Conservation (phyloP, 805 yeast species). For the Lipomyces sp. region DNA sequence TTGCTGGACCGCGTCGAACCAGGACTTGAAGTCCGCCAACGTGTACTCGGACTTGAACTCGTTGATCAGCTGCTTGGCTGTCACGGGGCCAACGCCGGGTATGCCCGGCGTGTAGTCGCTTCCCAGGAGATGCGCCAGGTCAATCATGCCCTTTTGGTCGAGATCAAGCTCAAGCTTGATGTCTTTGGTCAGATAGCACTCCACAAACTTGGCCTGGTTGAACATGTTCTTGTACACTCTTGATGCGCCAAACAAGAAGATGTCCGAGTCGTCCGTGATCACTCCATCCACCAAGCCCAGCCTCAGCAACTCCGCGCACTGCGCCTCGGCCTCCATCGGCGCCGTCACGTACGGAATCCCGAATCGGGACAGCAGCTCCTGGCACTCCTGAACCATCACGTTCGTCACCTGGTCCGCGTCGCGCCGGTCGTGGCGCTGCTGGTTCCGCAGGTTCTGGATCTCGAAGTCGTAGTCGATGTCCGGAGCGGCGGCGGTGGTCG, state of each 20-base stretch:
- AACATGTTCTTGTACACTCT: conserved; percentile 85
- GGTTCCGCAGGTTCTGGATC: conserved; percentile 51
- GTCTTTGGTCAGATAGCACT: conserved; percentile 63
- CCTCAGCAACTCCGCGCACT: conserved; percentile 77
- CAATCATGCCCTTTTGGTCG: conserved; percentile 61
- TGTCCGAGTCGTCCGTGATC: conserved; percentile 96
- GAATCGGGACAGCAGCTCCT: conserved; percentile 77
- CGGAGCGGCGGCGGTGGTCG: neutral
- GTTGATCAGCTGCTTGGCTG: conserved; percentile 84
- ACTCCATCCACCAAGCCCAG: conserved; percentile 86
- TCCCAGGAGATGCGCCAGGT: conserved; percentile 79
- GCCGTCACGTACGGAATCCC: conserved; percentile 95
- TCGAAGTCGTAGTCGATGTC: conserved; percentile 32
- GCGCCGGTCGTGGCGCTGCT: conserved; percentile 64
- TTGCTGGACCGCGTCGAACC: conserved; percentile 54
- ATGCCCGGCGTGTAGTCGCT: conserved; percentile 95
- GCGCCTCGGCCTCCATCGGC: conserved; percentile 99
- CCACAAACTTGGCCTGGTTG: conserved; percentile 88
- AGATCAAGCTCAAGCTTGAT: conserved; percentile 65
- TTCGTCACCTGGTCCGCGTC: conserved; percentile 90
- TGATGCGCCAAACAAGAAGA: conserved; percentile 87
- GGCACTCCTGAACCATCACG: conserved; percentile 84
- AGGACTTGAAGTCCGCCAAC: conserved; percentile 43
- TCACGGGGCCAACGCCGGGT: conserved; percentile 90
- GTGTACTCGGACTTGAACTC: conserved; percentile 62